Evolutionary conservation across 345 rosid genomes (phyloP).

Genomic region (Eucalyptus victrix): DNA sequence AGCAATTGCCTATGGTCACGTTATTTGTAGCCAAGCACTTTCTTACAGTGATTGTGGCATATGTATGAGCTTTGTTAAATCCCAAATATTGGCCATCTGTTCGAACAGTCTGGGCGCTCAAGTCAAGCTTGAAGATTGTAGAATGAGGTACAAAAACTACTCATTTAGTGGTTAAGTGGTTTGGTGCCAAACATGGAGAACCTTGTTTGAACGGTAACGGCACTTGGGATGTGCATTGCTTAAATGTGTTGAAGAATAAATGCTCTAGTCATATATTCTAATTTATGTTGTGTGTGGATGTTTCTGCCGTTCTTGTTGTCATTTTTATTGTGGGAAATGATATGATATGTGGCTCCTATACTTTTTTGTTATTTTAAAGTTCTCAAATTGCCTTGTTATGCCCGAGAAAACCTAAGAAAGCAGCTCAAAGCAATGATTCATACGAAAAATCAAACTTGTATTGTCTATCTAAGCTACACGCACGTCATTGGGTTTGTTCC

Average conservation of each 20-base stretch:
- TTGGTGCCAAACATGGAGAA: background rate
- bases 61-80: background rate
- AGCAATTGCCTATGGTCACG: background rate
- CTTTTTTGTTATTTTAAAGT: background rate
- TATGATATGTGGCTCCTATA: background rate
- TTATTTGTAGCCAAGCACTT: background rate
- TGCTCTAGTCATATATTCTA: background rate
- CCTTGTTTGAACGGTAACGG: background rate
- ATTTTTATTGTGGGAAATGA: background rate
- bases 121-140: background rate
- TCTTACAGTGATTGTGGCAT: background rate
- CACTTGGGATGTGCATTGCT: background rate
- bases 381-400: background rate
- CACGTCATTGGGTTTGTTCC: no score
- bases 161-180: background rate
- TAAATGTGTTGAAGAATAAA: no score
- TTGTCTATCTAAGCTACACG: no score
- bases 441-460: no score
- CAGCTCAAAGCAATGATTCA: no score
- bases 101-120: background rate
- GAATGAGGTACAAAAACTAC: background rate
- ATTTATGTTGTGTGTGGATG: background rate
- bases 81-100: background rate
- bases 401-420: no score
- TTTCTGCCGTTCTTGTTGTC: background rate